These are phyloP conservation scores for Craterostigma plantagineum DNA, from an alignment of 257 asterid species.

Conservation along the genomic window DNA sequence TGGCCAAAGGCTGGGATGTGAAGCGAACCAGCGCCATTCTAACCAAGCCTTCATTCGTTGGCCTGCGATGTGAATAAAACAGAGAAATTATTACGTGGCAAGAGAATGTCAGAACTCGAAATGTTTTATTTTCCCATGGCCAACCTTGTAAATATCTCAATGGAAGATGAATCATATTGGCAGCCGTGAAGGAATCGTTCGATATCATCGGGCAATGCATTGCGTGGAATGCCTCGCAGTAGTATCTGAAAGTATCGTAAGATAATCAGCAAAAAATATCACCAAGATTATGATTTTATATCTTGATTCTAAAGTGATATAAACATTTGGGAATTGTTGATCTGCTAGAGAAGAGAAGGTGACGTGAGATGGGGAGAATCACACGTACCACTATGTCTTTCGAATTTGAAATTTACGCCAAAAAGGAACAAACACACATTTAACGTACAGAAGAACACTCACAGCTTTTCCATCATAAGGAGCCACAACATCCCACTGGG, in stretches of 20 bases:
- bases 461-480: slow-evolving; percentile 74
- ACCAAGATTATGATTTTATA: background rate
- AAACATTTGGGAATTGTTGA: background rate
- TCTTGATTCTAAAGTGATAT: too few relatives aligned
- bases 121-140: background rate
- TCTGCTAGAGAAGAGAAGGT: background rate
- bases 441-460: slow-evolving; percentile 13
- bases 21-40: slow-evolving; percentile 47
- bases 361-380: slow-evolving; percentile 1
- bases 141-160: slow-evolving; percentile 30
- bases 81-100: too few relatives aligned
- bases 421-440: too few relatives aligned
- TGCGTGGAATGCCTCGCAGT: slow-evolving; percentile 51
- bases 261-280: background rate
- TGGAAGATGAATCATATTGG: slow-evolving; percentile 38
- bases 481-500: slow-evolving; percentile 32
- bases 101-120: background rate
- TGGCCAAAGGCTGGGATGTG: slow-evolving; percentile 51
- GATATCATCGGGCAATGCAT: slow-evolving; percentile 43
- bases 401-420: background rate
- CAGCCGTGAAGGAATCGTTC: slow-evolving; percentile 81
- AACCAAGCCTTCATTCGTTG: slow-evolving; percentile 12
- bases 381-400: slow-evolving; percentile 1
- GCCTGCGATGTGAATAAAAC: slow-evolving; percentile 21
- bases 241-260: slow-evolving; percentile 26